Base-by-base conservation (phyloP, 495 filamentous ascomycete species). In the Cercophora newfieldiana region DNA sequence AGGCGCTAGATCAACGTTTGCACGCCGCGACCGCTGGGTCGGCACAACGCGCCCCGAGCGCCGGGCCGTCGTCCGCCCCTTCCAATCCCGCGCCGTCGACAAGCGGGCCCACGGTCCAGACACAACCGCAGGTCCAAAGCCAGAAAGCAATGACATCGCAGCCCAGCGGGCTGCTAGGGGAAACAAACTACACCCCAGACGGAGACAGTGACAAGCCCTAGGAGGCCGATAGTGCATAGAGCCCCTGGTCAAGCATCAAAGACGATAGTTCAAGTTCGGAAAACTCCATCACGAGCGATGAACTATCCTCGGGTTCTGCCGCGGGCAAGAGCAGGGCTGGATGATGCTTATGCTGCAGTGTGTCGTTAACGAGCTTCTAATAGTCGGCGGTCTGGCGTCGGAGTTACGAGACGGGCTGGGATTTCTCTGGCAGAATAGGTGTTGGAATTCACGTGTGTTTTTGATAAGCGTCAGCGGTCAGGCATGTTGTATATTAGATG, bases 1-100 rank as follows among this genome's bases (percentile, higher is more conserved):
- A 92, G 74, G 95, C 93, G 16, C 78, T 99, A 63, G 95, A 99
- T 75, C 93, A 97, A 78, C 84, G 95, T 67, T 78, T 99, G 59
- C 88, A 96, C 77, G 91, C 92, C 31, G 93, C 93, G 7, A 88
- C 91, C 25, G 85, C 82, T 2, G 82, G 73, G 59, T 74, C 75
- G 14, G 75, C 74, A n/a, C 63, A 74, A 6, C 75, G 81, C 73
- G 74, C 76, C 8, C 70, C 78, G 19, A 79, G 69, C 31, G 71
- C 72, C 16, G 75, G 74, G 51, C 75, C 74, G 19, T 69, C 66
- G 33, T 74, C 78, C 54, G 71, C 75, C n/a, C 73, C 80, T 6
- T 76, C 67, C 18, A 76, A 74, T 18, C 79, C 76, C 63, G 77
- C 74, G 37, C 72, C 67, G 25, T 75, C 79, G 64, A 75, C 77